Evolutionary conservation across 805 yeast genomes (phyloP).

Genomic region (Barnettozyma wickerhamii): DNA sequence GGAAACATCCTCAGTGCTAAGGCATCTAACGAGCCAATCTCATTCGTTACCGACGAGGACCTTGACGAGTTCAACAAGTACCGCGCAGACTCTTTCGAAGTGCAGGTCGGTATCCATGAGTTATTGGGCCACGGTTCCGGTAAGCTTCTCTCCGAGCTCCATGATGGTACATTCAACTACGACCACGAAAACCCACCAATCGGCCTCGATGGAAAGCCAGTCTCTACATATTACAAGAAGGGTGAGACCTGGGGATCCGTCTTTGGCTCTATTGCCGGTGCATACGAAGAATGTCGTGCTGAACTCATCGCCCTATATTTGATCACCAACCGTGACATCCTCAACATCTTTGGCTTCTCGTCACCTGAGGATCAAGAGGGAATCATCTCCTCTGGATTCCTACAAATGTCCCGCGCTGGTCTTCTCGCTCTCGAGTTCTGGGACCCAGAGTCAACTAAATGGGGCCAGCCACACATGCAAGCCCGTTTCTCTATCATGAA

Average conservation of each 20-base stretch:
- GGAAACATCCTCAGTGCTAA: constrained; percentile 82
- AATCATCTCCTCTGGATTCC: constrained; percentile 60
- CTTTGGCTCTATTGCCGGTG: constrained; percentile 78
- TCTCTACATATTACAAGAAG: constrained; percentile 64
- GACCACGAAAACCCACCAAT: constrained; percentile 59
- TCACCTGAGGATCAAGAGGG: constrained; percentile 55
- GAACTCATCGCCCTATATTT: constrained; percentile 84
- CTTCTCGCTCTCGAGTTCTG: constrained; percentile 77
- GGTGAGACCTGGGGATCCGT: constrained; percentile 91
- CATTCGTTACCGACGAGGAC: constrained; percentile 54
- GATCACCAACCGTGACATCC: constrained; percentile 60
- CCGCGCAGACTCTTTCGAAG: constrained; percentile 82
- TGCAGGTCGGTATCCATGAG: constrained; percentile 92
- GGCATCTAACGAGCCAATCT: constrained; percentile 62
- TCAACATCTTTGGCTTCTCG: constrained; percentile 68
- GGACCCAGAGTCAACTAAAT: constrained; percentile 76
- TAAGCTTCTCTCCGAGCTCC: constrained; percentile 59
- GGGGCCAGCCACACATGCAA: constrained; percentile 97
- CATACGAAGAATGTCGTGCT: constrained; percentile 92
- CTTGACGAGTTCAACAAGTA: constrained; percentile 61
- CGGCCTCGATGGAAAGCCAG: constrained; percentile 56
- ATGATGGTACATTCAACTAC: constrained; percentile 66
- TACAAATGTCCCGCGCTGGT: constrained; percentile 88
- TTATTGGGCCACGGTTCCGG: constrained; percentile 91
- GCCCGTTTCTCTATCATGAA: constrained; percentile 85